These are phyloP conservation scores for Quercus bicolor DNA, from an alignment of 306 rosid genomes.

Conservation along the genomic window DNA sequence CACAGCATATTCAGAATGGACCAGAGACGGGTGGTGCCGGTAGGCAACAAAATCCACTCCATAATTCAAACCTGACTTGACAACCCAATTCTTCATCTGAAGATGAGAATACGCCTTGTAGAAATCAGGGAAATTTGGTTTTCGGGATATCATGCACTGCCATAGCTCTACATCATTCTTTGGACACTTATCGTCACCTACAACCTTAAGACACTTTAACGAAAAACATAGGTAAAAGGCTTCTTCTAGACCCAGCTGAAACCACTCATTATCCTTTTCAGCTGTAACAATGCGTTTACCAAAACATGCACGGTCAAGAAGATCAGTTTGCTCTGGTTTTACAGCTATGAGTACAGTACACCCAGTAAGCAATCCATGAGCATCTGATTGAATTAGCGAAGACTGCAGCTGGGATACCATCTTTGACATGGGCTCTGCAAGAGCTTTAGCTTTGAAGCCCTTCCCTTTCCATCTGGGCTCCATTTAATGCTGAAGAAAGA, in stretches of 20 bases:
- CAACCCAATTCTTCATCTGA: constrained; percentile 70
- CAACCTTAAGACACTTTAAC: constrained; percentile 60
- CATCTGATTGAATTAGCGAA: constrained; percentile 45
- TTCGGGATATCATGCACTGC: constrained; percentile 51
- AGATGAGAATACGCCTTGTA: constrained; percentile 70
- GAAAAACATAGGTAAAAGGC: constrained; percentile 62
- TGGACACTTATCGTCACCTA: constrained; percentile 14
- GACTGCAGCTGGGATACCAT: constrained; percentile 51
- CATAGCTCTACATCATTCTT: constrained; percentile 46
- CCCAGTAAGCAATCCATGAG: constrained; percentile 46
- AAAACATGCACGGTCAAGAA: constrained; percentile 59
- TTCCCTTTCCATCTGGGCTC: constrained; percentile 85
- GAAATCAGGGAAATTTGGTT: constrained; percentile 44
- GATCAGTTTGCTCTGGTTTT: constrained; percentile 47
- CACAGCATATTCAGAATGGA: constrained; percentile 78
- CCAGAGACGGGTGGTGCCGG: constrained; percentile 68
- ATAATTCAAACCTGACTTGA: constrained; percentile 60
- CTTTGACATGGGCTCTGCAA: constrained; percentile 66
- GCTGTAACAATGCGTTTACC: constrained; percentile 44
- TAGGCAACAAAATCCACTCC: constrained; percentile 72
- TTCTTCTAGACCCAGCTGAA: constrained; percentile 66
- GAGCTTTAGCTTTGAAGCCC: constrained; percentile 58
- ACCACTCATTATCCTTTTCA: constrained; percentile 52
- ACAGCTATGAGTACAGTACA: constrained; percentile 39
- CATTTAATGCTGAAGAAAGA: constrained; percentile 26